Base-by-base conservation (phyloP, 768 basidiomycete genomes). In the Nevesoporus exiguus region DNA sequence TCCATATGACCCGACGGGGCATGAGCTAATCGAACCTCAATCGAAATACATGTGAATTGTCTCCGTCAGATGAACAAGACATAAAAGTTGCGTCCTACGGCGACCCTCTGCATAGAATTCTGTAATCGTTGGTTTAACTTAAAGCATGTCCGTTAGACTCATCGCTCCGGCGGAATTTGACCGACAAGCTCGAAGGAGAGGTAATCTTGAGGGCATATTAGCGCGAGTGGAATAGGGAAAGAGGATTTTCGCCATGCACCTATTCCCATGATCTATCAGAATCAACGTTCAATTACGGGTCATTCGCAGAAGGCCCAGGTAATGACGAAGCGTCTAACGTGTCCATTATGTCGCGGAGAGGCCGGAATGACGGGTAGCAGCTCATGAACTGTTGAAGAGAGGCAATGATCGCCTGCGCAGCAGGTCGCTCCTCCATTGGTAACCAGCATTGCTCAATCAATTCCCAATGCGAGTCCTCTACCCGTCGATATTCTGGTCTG, bases 391-490 rank as follows among this genome's bases (percentile, higher is more conserved):
- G 33, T 24, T 19, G 13, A 1, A 56, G 42, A 2, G 14, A 8
- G 2, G 8, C 3, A 7, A 52, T 30, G 7, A 44, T n/a, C 17
- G 6, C 3, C 25, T 44, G 27, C 17, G 43, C n/a, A 8, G 43
- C n/a, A 19, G 57, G 57, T 14, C 54, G 54, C 6, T 48, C 41
- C 5, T 55, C 17, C 1, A 44, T 21, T 3, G n/a, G 0, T 7
- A 31, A 33, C 55, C 55, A 59, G 27, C 55, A 59, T 9, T 7
- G 15, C 15, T 57, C 34, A 15, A 59, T 59, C 8, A 59, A 41
- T 7, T 46, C 4, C 58, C 58, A 59, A 31, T 59, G 42, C 7
- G 3, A 13, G 17, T 59, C 39, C 13, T 48, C 33, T 0, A 59
- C 22, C 3, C 7, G 10, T 25, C 37, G 36, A n/a, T 24, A 49